phyloP scores from a whole-genome alignment of 2,329 filamentous ascomycete species.

The Aspergillus sp. region DNA sequence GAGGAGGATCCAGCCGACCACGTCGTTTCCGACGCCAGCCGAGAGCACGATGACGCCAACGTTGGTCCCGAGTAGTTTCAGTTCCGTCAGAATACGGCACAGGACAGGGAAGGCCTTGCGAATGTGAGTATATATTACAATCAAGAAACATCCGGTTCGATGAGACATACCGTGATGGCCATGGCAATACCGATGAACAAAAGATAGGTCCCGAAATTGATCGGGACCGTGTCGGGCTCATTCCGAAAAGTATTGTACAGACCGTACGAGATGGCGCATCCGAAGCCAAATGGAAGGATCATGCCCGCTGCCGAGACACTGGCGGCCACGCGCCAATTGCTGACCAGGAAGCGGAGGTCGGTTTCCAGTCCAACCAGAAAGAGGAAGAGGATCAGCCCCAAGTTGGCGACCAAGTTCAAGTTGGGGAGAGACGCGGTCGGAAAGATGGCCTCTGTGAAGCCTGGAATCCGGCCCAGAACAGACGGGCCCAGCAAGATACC shows the following conservation, averaged over 20 bases:
- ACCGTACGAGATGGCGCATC: constrained; percentile 76
- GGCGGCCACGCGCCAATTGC: constrained; percentile 77
- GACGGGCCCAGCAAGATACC: constrained; percentile 83
- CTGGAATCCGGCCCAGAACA: constrained; percentile 81
- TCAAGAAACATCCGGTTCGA: neutral
- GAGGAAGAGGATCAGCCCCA: constrained; percentile 80
- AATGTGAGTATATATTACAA: neutral
- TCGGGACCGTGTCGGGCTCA: constrained; percentile 56
- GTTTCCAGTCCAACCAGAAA: constrained; percentile 88
- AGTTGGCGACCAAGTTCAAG: constrained; percentile 74
- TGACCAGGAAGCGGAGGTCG: constrained; percentile 72
- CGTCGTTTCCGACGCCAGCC: constrained; percentile 90
- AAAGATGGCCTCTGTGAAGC: constrained; percentile 75
- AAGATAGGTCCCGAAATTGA: constrained; percentile 62
- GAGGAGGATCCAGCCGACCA: constrained; percentile 85
- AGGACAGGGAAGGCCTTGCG: constrained; percentile 77
- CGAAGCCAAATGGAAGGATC: constrained; percentile 77
- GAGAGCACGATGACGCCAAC: constrained; percentile 88
- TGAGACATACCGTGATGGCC: constrained; percentile 69
- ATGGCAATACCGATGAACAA: constrained; percentile 91
- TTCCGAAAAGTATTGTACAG: constrained; percentile 71
- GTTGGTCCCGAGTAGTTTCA: constrained; percentile 78
- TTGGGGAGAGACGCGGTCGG: constrained; percentile 71
- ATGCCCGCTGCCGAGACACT: constrained; percentile 79
- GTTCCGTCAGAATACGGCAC: constrained; percentile 86